Conservation (phyloP, 2,329 filamentous ascomycete genomes). For the Rhynchosporium graminicola region DNA sequence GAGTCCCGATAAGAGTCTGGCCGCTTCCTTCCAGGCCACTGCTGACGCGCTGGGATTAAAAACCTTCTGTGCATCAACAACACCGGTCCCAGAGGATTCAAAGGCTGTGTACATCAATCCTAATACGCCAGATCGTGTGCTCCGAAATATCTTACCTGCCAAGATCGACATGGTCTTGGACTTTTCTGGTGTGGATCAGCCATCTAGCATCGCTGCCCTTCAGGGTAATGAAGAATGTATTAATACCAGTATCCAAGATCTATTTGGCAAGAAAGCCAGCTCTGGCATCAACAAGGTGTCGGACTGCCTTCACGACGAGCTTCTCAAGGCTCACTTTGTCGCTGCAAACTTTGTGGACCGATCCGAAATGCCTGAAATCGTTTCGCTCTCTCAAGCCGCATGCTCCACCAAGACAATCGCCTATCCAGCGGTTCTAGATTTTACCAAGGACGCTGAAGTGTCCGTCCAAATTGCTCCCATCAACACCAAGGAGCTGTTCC, state of each 20-base stretch:
- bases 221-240: constrained; percentile 18
- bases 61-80: constrained; percentile 18
- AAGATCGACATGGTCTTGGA: constrained; percentile 23
- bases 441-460: constrained; percentile 18
- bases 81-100: constrained; percentile 10
- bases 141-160: constrained; percentile 18
- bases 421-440: constrained; percentile 18
- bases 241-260: constrained; percentile 20
- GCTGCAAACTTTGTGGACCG: constrained; percentile 22
- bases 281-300: constrained; percentile 17
- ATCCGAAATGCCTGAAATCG: constrained; percentile 14
- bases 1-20: constrained; percentile 20
- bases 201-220: constrained; percentile 19
- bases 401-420: constrained; percentile 8
- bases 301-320: constrained; percentile 18
- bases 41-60: constrained; percentile 19
- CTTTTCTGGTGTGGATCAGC: constrained; percentile 16
- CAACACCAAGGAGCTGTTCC: constrained; percentile 17
- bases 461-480: constrained; percentile 21
- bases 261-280: constrained; percentile 19
- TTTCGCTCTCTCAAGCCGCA: constrained; percentile 13
- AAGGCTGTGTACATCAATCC: constrained; percentile 22
- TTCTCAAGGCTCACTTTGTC: constrained; percentile 23
- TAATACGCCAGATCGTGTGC: constrained; percentile 18
- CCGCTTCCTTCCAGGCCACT: constrained; percentile 15